phyloP scores from a whole-genome alignment of 768 basidiomycete genomes.

The Leccinum sublutescens region DNA sequence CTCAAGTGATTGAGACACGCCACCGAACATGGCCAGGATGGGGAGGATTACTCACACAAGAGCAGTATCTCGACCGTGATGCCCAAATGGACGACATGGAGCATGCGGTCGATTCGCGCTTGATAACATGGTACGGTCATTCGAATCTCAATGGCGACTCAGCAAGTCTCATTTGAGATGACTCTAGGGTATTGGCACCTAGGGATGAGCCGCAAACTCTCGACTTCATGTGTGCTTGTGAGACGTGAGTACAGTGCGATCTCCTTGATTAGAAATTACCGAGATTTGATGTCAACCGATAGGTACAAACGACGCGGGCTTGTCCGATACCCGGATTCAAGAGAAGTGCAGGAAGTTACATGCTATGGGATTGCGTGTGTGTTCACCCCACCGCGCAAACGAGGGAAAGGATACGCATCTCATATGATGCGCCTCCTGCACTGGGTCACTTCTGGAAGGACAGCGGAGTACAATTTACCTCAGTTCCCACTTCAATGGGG shows the following conservation, averaged over 20 bases:
- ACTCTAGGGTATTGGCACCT: slow-evolving; percentile 55
- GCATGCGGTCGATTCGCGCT: slow-evolving; percentile 43
- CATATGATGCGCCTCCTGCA: slow-evolving; percentile 69
- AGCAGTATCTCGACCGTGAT: slow-evolving; percentile 47
- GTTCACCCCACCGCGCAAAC: slow-evolving; percentile 49
- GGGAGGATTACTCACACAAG: slow-evolving; percentile 42
- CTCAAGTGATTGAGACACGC: slow-evolving; percentile 44
- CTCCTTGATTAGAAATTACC: slow-evolving; percentile 1
- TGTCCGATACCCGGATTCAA: slow-evolving; percentile 25
- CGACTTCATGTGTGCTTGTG: slow-evolving; percentile 58
- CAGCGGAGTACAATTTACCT: slow-evolving; percentile 29
- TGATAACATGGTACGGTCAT: slow-evolving; percentile 48
- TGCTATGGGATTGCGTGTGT: slow-evolving; percentile 58
- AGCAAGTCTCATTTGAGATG: neutral
- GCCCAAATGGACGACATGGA: slow-evolving; percentile 40
- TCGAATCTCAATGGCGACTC: neutral
- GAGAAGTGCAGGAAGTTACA: slow-evolving; percentile 32
- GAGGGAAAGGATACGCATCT: slow-evolving; percentile 54
- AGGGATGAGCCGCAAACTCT: slow-evolving; percentile 48
- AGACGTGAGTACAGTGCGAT: slow-evolving; percentile 46
- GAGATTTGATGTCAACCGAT: slow-evolving; percentile 3
- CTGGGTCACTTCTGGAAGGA: slow-evolving; percentile 44
- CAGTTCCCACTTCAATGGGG: slow-evolving; percentile 44
- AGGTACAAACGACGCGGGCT: slow-evolving; percentile 37
- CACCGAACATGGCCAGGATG: slow-evolving; percentile 40